A percentile compares a stretch with the other conserved stretches of the same genome.
These are phyloP conservation scores for Lycium ferocissimum DNA, from an alignment of 257 asterid species.

Conservation along the genomic window DNA sequence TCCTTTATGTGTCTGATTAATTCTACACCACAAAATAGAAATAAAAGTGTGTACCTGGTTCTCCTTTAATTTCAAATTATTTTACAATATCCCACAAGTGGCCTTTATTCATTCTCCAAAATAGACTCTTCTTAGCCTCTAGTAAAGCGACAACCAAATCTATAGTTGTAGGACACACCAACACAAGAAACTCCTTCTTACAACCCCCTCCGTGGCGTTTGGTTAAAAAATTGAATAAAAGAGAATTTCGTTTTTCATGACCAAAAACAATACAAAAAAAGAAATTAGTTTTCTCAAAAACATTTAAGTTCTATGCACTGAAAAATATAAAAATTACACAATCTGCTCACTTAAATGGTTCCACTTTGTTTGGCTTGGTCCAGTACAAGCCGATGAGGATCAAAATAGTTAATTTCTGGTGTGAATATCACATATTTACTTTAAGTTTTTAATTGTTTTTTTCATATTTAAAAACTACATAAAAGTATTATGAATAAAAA, in stretches of 20 bases:
- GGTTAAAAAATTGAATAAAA: not conserved
- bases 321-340: not conserved
- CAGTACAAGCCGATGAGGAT: too few relatives aligned
- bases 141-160: not conserved
- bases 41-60: not conserved
- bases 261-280: not conserved
- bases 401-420: too few relatives aligned
- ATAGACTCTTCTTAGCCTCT: not conserved
- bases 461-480: too few relatives aligned
- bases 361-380: too few relatives aligned
- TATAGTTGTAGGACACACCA: not conserved
- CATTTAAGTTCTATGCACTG: not conserved
- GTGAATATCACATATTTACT: too few relatives aligned
- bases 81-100: conserved; percentile 6
- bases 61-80: not conserved
- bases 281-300: not conserved
- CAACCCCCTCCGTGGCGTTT: not conserved
- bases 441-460: too few relatives aligned
- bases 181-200: not conserved
- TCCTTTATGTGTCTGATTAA: not conserved
- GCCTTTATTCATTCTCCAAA: not conserved
- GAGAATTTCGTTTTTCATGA: too few relatives aligned
- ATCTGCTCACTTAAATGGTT: not conserved
- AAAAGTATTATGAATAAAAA: too few relatives aligned
- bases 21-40: conserved; percentile 10